Evolutionary conservation across 2,329 filamentous ascomycete genomes (phyloP).

Genomic region (Alternaria hordeiaustralica): DNA sequence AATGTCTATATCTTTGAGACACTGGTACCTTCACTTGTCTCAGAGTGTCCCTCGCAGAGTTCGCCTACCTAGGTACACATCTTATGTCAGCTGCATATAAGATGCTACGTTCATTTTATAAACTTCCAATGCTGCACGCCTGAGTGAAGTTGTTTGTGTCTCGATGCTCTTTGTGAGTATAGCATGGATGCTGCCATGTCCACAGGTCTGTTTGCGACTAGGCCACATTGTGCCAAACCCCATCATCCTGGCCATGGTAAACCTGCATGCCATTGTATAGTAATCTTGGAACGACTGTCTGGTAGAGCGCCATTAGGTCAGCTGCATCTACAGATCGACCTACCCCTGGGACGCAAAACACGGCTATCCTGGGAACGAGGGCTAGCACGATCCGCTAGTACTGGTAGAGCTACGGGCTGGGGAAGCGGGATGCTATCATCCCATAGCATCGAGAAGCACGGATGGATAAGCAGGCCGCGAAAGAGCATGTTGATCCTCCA

Average conservation of each 20-base stretch:
- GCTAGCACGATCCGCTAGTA: not conserved
- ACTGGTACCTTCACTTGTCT: not conserved
- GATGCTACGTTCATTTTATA: not conserved
- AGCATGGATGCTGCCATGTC: not conserved
- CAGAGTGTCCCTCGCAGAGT: not conserved
- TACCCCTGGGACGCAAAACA: not conserved
- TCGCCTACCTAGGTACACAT: not conserved
- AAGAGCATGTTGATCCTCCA: not conserved
- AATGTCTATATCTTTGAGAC: not conserved
- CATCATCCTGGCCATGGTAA: not conserved
- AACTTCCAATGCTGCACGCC: not conserved
- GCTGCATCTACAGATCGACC: not conserved
- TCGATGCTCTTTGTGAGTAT: not conserved
- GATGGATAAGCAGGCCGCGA: conserved; percentile 1
- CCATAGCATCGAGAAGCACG: not conserved
- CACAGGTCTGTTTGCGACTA: not conserved
- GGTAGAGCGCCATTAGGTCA: not conserved
- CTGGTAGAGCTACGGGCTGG: conserved; percentile 8
- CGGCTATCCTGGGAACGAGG: not conserved
- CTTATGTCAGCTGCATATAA: not conserved
- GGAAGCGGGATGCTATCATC: conserved; percentile 8
- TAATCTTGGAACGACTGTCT: not conserved
- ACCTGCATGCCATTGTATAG: not conserved
- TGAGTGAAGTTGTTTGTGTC: not conserved
- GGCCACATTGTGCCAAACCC: not conserved